Base-by-base conservation (phyloP, 2,329 filamentous ascomycete species). In the Xylaria sp. region DNA sequence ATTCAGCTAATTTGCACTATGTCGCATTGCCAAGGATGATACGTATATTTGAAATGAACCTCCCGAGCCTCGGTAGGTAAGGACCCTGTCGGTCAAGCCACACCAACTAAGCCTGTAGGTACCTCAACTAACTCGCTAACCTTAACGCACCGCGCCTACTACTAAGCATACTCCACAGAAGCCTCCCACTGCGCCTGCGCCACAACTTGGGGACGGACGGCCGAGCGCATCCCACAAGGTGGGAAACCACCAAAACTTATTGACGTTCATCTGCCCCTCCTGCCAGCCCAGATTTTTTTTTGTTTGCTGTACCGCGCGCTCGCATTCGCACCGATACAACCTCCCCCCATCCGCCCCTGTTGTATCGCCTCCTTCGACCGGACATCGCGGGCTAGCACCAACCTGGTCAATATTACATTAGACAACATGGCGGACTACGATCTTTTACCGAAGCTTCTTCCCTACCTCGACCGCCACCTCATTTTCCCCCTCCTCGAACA, bases 401-500 rank as follows among this genome's bases (percentile, higher is more conserved):
- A 47, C 21, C 45, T 9, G 28, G 9, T 31, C 9, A 31, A 31
- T 5, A 31, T 31, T n/a, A 23, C 4, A 31, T 31, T n/a, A 23
- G 74, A 70, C 69, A 84, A 86, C 75, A 83, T 89, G 79, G 87
- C 85, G 74, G 87, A 88, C 77, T 87, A 92, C 82, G 90, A 90
- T 77, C 87, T 98, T 68, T 87, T 97, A 73, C 92, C 92, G 73
- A 93, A 94, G 80, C 84, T 99, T 75, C 91, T 97, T 77, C 89
- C 89, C 71, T 89, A 96, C 78, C 91, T 99, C 78, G 95, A 97
- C 83, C 89, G 95, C 71, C 95, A 99, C 79, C 85, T 99, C 73
- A 91, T 98, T 76, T 99, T 96, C 82, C 95, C 95, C 70, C 87
- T 99, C 68, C 89, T 99, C 77, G 94, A 97, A 82, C 97, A 97